phyloP scores from a whole-genome alignment of 208 protist genomes.

The Eutreptiella sp. region DNA sequence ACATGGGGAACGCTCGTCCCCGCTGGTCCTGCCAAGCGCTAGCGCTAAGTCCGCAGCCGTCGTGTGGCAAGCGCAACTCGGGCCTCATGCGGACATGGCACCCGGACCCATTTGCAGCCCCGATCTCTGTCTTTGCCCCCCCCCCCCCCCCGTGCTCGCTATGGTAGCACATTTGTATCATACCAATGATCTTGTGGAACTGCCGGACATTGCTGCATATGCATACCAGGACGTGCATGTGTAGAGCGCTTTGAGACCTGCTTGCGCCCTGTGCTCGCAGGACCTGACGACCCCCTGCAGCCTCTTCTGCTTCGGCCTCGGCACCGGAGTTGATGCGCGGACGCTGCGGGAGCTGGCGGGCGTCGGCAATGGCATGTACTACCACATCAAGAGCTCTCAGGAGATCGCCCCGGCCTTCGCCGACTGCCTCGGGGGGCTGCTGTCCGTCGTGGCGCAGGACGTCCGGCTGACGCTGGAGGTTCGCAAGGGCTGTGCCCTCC shows the following conservation, averaged over 20 bases:
- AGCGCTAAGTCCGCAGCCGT: too few species aligned
- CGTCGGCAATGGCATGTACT: slow-evolving; percentile 40
- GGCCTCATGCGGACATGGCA: too few species aligned
- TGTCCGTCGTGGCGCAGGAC: slow-evolving; percentile 36
- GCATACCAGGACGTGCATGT: too few species aligned
- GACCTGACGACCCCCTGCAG: background rate
- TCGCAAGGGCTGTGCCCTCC: background rate
- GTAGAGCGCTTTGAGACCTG: too few species aligned
- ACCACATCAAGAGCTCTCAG: slow-evolving; percentile 35
- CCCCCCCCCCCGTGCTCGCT: too few species aligned
- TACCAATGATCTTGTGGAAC: too few species aligned
- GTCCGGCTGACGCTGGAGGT: slow-evolving; percentile 24
- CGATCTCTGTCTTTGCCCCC: background rate
- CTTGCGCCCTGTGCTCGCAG: slow-evolving; percentile 1
- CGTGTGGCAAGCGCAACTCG: too few species aligned
- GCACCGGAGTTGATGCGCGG: slow-evolving; percentile 30
- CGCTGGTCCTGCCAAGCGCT: too few species aligned
- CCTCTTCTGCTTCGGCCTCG: slow-evolving; percentile 47
- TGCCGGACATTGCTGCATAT: too few species aligned
- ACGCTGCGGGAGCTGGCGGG: slow-evolving; percentile 31
- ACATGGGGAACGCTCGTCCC: too few species aligned
- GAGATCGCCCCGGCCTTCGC: slow-evolving; percentile 34
- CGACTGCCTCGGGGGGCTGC: slow-evolving; percentile 43
- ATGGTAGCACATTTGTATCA: background rate
- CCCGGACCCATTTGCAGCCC: too few species aligned